Percentiles rank a stretch among this genome's conserved stretches.
Conservation (phyloP, 1,284 basidiomycete species). For the Heterobasidion parviporum region DNA sequence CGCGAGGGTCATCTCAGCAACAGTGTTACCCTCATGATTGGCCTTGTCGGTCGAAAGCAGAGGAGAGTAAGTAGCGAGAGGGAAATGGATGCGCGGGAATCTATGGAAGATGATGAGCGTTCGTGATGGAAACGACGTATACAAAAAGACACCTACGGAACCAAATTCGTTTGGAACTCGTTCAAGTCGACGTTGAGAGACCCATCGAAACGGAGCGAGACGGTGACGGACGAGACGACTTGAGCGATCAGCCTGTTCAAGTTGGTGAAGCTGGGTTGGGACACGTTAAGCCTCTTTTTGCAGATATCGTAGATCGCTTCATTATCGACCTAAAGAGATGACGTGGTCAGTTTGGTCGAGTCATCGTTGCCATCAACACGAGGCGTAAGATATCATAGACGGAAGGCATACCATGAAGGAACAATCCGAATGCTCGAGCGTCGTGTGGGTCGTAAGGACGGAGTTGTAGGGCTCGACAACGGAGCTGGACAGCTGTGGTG, state of each 20-base stretch:
- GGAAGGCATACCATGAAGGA: slow-evolving; percentile 77
- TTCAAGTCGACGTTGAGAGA: slow-evolving; percentile 97
- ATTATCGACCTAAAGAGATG: slow-evolving; percentile 71
- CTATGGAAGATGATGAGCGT: slow-evolving; percentile 25
- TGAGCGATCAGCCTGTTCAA: slow-evolving; percentile 96
- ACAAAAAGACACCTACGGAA: slow-evolving; percentile 56
- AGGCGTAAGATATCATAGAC: slow-evolving; percentile 2
- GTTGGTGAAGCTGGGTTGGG: slow-evolving; percentile 88
- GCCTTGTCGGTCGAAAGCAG: slow-evolving; percentile 87
- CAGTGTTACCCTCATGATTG: slow-evolving; percentile 95
- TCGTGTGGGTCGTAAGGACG: slow-evolving; percentile 97
- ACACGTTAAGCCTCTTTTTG: slow-evolving; percentile 89
- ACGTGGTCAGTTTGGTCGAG: neutral
- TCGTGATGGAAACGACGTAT: neutral
- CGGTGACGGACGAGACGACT: slow-evolving; percentile 96
- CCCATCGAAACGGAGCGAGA: slow-evolving; percentile 95
- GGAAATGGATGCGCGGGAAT: slow-evolving; percentile 98
- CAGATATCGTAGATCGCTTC: slow-evolving; percentile 99
- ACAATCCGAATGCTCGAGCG: slow-evolving; percentile 98
- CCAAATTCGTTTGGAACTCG: slow-evolving; percentile 99
- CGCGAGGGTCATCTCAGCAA: slow-evolving; percentile 97
- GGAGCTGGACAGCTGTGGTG: slow-evolving; percentile 89
- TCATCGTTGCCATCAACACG: neutral
- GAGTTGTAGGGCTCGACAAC: slow-evolving; percentile 99
- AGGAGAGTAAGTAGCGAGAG: slow-evolving; percentile 92